Percentiles rank a stretch among this genome's conserved stretches.
Conservation (phyloP, 305 asterid genomes). For the Rubia occidens region DNA sequence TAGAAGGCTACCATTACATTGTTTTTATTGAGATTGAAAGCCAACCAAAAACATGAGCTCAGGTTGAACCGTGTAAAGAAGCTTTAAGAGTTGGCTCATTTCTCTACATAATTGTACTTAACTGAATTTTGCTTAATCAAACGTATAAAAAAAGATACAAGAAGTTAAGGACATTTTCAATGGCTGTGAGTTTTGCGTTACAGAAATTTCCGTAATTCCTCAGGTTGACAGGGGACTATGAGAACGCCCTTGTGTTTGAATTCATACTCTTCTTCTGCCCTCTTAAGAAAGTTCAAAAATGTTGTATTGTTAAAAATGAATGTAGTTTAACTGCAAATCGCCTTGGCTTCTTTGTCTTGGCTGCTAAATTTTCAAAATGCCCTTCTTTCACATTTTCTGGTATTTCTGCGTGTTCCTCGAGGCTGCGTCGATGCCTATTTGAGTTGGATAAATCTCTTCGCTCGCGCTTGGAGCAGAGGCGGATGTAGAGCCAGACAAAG, state of each 20-base stretch:
- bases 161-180: constrained; percentile 2
- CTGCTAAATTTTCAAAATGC: constrained; percentile 41
- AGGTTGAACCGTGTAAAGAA: not conserved
- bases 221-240: constrained; percentile 38
- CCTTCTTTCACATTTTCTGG: constrained; percentile 50
- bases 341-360: constrained; percentile 32
- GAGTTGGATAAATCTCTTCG: too few species aligned
- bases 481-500: too few species aligned
- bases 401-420: too few species aligned
- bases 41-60: not conserved
- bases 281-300: constrained; percentile 40
- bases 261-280: constrained; percentile 59
- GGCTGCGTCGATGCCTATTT: too few species aligned
- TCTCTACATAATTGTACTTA: not conserved
- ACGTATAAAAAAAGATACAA: constrained; percentile 9
- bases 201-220: constrained; percentile 36
- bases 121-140: constrained; percentile 1
- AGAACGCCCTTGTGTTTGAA: constrained; percentile 40
- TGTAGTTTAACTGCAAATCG: constrained; percentile 43
- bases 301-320: constrained; percentile 37
- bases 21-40: not conserved
- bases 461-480: too few species aligned
- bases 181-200: not conserved
- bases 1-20: not conserved
- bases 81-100: not conserved